These are phyloP conservation scores for Pythium sp. DNA, from an alignment of 352 stramenopile species.

Conservation along the genomic window DNA sequence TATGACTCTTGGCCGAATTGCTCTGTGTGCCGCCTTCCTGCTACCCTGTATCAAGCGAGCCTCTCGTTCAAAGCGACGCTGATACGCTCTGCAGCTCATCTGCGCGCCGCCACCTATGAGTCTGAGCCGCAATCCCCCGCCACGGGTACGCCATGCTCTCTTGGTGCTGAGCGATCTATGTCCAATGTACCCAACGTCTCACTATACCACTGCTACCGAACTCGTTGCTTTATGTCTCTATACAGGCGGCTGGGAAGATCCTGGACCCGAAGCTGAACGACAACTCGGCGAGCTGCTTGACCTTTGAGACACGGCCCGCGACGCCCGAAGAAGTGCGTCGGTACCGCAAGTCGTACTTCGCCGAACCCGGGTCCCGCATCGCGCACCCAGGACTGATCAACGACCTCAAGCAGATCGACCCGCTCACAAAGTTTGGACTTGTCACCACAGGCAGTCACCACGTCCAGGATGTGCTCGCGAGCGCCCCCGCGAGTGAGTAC, in stretches of 20 bases:
- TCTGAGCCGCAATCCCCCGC: constrained; percentile 22
- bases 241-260: constrained; percentile 43
- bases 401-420: constrained; percentile 65
- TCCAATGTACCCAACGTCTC: background rate
- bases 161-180: background rate
- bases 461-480: constrained; percentile 56
- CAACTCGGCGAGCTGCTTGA: constrained; percentile 50
- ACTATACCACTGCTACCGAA: background rate
- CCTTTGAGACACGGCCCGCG: constrained; percentile 47
- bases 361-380: constrained; percentile 67
- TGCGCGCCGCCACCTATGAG: constrained; percentile 4
- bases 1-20: constrained; percentile 1
- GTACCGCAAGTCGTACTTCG: constrained; percentile 85
- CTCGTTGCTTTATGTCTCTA: background rate
- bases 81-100: background rate
- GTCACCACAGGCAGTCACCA: constrained; percentile 70
- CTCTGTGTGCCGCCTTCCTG: background rate
- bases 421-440: constrained; percentile 61
- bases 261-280: constrained; percentile 36
- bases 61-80: background rate
- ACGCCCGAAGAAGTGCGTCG: constrained; percentile 74
- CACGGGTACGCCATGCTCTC: constrained; percentile 22
- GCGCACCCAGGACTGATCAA: constrained; percentile 78
- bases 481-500: constrained; percentile 44
- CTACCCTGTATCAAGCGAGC: background rate